These are phyloP conservation scores for Trichoderma lentiforme DNA, from an alignment of 2,329 filamentous ascomycete species.

Conservation along the genomic window DNA sequence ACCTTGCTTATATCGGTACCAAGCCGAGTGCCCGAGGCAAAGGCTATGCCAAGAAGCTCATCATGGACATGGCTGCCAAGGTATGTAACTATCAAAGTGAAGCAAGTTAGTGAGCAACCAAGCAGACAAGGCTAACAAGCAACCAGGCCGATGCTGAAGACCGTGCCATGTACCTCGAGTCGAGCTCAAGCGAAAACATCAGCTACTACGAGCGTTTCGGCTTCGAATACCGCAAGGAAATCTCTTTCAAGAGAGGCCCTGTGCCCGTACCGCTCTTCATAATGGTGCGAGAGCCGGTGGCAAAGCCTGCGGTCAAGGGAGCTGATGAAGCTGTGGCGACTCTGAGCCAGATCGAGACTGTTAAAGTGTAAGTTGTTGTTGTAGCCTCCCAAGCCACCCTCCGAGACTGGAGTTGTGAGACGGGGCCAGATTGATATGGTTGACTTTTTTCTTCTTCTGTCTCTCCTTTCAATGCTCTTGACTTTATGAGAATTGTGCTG, in stretches of 20 bases:
- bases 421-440: not conserved
- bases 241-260: conserved; percentile 57
- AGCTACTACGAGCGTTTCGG: conserved; percentile 72
- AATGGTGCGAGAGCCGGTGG: conserved; percentile 73
- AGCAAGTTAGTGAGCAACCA: not conserved
- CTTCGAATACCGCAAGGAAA: conserved; percentile 62
- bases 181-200: conserved; percentile 65
- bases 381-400: not conserved
- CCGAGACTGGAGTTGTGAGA: not conserved
- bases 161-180: conserved; percentile 73
- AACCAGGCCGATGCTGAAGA: conserved; percentile 64
- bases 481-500: not conserved
- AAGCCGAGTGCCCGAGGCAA: conserved; percentile 66
- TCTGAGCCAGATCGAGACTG: conserved; percentile 14
- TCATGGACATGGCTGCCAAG: conserved; percentile 64
- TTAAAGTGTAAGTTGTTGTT: conserved; percentile 4
- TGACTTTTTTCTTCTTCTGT: not conserved
- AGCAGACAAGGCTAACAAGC: not conserved
- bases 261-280: conserved; percentile 67
- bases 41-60: conserved; percentile 68
- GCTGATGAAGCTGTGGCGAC: conserved; percentile 25
- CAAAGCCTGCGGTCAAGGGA: conserved; percentile 22
- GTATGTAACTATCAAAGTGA: conserved; percentile 35
- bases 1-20: conserved; percentile 80
- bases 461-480: not conserved